Evolutionary conservation across 148 eudicot species (phyloP).

Genomic region (Nepenthes mirabilis): DNA sequence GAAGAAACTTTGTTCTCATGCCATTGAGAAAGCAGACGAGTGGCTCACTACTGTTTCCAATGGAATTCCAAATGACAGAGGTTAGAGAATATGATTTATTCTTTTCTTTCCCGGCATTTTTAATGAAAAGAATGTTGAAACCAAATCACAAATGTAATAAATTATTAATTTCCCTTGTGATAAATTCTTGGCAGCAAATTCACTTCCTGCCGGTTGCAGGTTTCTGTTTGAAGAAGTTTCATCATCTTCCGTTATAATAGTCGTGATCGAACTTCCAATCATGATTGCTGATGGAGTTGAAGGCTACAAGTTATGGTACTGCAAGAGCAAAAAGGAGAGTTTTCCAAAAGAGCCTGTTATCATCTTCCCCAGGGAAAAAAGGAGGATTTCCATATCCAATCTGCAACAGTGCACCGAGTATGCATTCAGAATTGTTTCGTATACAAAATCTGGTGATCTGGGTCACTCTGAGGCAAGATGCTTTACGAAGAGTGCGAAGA

Average conservation of each 20-base stretch:
- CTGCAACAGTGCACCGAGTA: constrained; percentile 85
- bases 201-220: constrained; percentile 88
- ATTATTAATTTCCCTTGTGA: constrained; percentile 6
- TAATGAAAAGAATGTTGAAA: too few species aligned
- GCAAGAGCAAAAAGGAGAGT: constrained; percentile 35
- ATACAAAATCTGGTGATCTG: constrained; percentile 58
- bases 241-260: constrained; percentile 54
- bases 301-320: constrained; percentile 91
- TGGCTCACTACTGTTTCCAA: constrained; percentile 36
- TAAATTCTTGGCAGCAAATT: constrained; percentile 52
- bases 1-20: constrained; percentile 68
- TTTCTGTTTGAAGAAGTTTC: constrained; percentile 75
- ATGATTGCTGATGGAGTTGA: constrained; percentile 27
- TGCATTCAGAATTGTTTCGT: constrained; percentile 64
- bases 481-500: constrained; percentile 62
- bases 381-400: constrained; percentile 44
- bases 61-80: constrained; percentile 21
- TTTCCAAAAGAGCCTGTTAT: constrained; percentile 51
- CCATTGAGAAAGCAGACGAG: constrained; percentile 70
- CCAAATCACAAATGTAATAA: too few species aligned
- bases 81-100: constrained; percentile 16
- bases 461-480: constrained; percentile 89
- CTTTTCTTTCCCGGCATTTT: neutral
- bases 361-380: constrained; percentile 41
- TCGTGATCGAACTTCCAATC: constrained; percentile 49